phyloP scores from a whole-genome alignment of 2,329 filamentous ascomycete genomes.

The Shiraia bambusicola region DNA sequence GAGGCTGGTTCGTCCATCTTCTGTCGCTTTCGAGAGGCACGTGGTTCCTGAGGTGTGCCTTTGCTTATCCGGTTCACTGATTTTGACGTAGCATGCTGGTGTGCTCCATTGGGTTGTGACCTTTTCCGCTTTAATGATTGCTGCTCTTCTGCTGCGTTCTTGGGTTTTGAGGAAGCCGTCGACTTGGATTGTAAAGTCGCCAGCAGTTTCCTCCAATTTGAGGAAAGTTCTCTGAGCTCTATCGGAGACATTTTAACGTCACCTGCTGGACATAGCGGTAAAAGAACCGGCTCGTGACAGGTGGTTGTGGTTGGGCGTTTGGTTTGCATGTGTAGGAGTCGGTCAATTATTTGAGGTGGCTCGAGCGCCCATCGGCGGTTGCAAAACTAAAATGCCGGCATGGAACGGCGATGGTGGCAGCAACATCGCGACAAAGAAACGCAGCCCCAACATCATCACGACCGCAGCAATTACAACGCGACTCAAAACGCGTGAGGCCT shows the following conservation, averaged over 20 bases:
- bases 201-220: slow-evolving; percentile 79
- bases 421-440: slow-evolving; percentile 30
- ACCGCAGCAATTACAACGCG: slow-evolving; percentile 33
- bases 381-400: slow-evolving; percentile 8
- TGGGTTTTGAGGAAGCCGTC: slow-evolving; percentile 30
- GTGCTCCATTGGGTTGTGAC: slow-evolving; percentile 21
- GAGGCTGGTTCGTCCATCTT: slow-evolving; percentile 44
- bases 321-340: slow-evolving; percentile 13
- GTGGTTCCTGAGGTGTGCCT: slow-evolving; percentile 18
- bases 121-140: slow-evolving; percentile 40
- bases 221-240: slow-evolving; percentile 46
- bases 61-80: slow-evolving; percentile 38
- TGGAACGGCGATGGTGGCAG: slow-evolving; percentile 13
- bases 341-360: slow-evolving; percentile 27
- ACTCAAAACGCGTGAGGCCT: slow-evolving; percentile 20
- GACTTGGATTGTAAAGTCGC: slow-evolving; percentile 50
- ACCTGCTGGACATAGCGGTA: slow-evolving; percentile 32
- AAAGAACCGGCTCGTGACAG: slow-evolving; percentile 12
- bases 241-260: slow-evolving; percentile 43
- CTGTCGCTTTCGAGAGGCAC: slow-evolving; percentile 34
- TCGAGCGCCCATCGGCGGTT: slow-evolving; percentile 18
- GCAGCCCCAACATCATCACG: slow-evolving; percentile 29
- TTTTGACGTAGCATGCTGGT: slow-evolving; percentile 18
- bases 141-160: slow-evolving; percentile 25
- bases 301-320: slow-evolving; percentile 13